Evolutionary conservation across 2,329 filamentous ascomycete species (phyloP), one percentile per base, ranked within the genome.

Genomic region (Colletotrichum sojae): DNA sequence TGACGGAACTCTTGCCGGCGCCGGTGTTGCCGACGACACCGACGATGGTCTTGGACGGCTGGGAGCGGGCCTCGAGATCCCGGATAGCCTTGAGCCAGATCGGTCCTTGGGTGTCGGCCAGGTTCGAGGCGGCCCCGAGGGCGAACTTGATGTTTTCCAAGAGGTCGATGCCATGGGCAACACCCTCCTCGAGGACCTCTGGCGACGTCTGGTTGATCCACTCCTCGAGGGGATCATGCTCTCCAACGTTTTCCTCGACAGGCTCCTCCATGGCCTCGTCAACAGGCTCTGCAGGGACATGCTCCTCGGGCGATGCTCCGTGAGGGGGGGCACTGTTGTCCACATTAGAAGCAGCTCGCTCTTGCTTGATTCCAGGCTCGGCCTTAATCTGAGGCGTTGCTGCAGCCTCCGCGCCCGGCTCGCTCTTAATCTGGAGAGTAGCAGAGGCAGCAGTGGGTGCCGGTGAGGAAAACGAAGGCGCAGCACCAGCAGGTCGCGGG

Each of bases 1-100:
- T 90, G 0, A 91, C 80, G 2, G 86, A 89, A 20, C 84, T 88
- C 73, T 91, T 92, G 0, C 89, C 89, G 1, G 87, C 85, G 0
- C 89, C 89, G 0, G 90, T 91, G 60, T 85, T 88, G 2, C 89
- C 89, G 4, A 89, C 84, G 1, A 91, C 85, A 6, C 88, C 89
- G n/a, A 91, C 81, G 0, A 90, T 80, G 1, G 64, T 58, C 31
- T 62, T 62, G 27, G 56, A 39, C 15, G 67, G 51, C 83, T 83
- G 31, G 76, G 79, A 3, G 73, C 73, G 25, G 78, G 78, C 5
- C 75, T 74, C 3, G 5, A 71, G 31, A 13, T 59, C 45, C 6
- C 57, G 31, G n/a, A 69, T 69, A 2, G 55, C 54, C 15, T 66
- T 62, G 16, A 70, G 18, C 66, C 66, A 71, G 10, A 25, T 22